Evolutionary conservation across 306 rosid genomes (phyloP).

Genomic region (Cicer arietinum): DNA sequence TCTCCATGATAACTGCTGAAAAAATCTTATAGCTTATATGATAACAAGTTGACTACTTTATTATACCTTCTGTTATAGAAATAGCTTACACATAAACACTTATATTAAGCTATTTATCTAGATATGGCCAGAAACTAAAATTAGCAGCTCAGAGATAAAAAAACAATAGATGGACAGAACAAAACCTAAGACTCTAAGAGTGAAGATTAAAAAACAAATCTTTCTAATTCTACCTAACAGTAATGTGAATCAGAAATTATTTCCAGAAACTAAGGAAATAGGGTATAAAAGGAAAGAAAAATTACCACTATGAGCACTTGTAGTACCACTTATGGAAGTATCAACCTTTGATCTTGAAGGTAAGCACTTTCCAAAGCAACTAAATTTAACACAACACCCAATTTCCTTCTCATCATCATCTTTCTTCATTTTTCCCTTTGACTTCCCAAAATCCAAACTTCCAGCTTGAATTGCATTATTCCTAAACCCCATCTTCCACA

Average conservation of each 20-base stretch:
- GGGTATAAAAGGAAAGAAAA: constrained; percentile 29
- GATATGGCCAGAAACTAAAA: neutral
- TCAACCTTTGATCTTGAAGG: constrained; percentile 95
- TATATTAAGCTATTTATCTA: too few relatives aligned
- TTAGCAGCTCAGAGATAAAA: constrained; percentile 31
- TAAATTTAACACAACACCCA: constrained; percentile 78
- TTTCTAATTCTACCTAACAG: constrained; percentile 31
- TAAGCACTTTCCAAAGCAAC: constrained; percentile 68
- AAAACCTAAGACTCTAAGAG: neutral
- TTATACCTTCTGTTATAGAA: too few relatives aligned
- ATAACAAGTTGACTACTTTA: too few relatives aligned
- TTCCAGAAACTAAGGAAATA: constrained; percentile 30
- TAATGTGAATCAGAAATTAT: neutral
- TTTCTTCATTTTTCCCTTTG: constrained; percentile 60
- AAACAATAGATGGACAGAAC: neutral
- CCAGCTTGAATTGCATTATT: constrained; percentile 65
- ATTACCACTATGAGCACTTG: constrained; percentile 62
- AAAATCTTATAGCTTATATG: too few relatives aligned
- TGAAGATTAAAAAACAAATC: neutral
- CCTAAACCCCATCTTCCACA: constrained; percentile 70
- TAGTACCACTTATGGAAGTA: constrained; percentile 68
- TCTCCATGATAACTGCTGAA: too few relatives aligned
- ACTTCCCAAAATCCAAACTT: constrained; percentile 66
- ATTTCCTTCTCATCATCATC: constrained; percentile 54
- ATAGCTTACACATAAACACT: too few relatives aligned